Evolutionary conservation across 768 basidiomycete genomes (phyloP).

Genomic region (Rhodotorula kratochvilovae): DNA sequence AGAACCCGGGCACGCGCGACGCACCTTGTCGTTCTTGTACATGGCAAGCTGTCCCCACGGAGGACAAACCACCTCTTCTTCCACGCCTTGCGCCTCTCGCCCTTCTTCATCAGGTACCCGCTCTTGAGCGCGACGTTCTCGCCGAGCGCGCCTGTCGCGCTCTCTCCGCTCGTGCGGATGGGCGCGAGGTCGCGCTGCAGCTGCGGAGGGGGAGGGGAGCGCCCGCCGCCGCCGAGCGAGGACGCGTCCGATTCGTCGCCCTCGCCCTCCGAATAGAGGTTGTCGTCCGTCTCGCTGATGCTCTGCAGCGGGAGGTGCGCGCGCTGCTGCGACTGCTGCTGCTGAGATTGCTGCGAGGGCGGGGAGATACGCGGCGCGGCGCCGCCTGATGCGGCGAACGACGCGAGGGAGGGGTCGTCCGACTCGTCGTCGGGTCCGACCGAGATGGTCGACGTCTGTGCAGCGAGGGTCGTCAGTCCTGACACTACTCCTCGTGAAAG

Average conservation of each 20-base stretch:
- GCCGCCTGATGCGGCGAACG: too few species aligned
- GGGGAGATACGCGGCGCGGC: neutral
- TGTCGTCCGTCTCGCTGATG: conserved; percentile 34
- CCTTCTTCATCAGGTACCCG: conserved; percentile 97
- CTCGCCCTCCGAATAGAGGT: neutral
- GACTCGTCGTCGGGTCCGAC: conserved; percentile 1
- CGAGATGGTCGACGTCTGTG: neutral
- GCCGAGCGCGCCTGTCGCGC: conserved; percentile 27
- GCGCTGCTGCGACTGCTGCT: too few species aligned
- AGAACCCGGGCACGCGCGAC: conserved; percentile 14
- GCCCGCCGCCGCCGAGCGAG: neutral
- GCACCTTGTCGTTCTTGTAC: conserved; percentile 80
- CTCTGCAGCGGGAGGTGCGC: conserved; percentile 15
- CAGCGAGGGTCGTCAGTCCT: neutral
- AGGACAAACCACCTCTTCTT: conserved; percentile 99
- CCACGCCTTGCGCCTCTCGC: conserved; percentile 97
- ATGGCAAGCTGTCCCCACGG: conserved; percentile 87
- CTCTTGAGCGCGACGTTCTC: conserved; percentile 66
- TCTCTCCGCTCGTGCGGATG: conserved; percentile 51
- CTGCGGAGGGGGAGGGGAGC: neutral
- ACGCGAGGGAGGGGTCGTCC: neutral
- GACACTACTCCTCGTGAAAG: too few species aligned
- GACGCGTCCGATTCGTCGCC: conserved; percentile 35
- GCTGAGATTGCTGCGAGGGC: too few species aligned
- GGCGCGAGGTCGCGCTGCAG: neutral